Evolutionary conservation across 495 filamentous ascomycete species (phyloP), one percentile per base, ranked within the genome.

Genomic region (Neurospora sp.): DNA sequence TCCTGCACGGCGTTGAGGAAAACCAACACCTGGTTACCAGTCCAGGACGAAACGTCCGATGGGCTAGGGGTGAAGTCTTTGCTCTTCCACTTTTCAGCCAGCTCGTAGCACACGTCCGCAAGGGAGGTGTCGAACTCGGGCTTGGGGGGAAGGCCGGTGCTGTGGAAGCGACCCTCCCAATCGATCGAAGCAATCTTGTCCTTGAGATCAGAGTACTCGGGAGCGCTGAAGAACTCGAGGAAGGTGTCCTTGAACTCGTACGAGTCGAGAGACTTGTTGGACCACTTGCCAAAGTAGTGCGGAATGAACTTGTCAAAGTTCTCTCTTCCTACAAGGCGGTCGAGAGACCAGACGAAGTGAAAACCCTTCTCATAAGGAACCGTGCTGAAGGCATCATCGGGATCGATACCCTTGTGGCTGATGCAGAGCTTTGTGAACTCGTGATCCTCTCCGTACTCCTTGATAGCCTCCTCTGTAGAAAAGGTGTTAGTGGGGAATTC

Each of bases 241-340:
- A 97, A 88, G 12, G 93, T 94, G 40, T 90, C 84, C 81, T 93
- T 96, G 86, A 99, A 99, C 71, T 99, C 94, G 73, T 90, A 94
- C 0, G 93, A 96, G 77, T 97, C 93, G 9, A 99, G 85, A 5
- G 93, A 97, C 76, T 92, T 93, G 72, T 87, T 84, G 42, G 90
- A 86, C 85, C 90, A 98, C 14, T 82, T 90, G n/a, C 84, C 89
- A 80, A 98, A 98, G 81, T 98, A 98, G 80, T 97, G 88, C 42
- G 94, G 94, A 75, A 99, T 97, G 82, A 97, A 99, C 74, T 88
- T 90, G 84, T 98, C 91, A 82, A 94, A 99, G 77, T 93, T 91
- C 48, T 90, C 84, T 75, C 92, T 90, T n/a, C 94, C 93, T 3
- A 99, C 84, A 10, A 96, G 85, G 39, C 89, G 90, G 74, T 99